phyloP scores from a whole-genome alignment of 306 rosid genomes.

The Rosa multiflora region DNA sequence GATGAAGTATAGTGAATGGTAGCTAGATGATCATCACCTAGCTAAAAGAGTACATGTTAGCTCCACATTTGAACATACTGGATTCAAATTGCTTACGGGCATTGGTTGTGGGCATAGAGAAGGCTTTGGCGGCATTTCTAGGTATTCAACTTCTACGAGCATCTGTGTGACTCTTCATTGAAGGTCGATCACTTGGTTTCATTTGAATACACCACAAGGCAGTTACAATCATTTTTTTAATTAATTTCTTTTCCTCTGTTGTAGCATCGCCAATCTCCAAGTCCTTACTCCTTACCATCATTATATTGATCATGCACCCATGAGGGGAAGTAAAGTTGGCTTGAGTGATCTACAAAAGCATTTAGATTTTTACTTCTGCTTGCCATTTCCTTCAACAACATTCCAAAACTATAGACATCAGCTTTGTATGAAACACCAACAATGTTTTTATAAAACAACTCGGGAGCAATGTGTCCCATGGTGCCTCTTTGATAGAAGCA shows the following conservation, averaged over 20 bases:
- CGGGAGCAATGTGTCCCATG: too few species aligned
- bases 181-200: conserved; percentile 16
- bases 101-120: background rate
- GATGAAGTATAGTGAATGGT: too few species aligned
- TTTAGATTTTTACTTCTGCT: background rate
- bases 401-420: too few species aligned
- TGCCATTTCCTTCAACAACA: background rate
- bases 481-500: too few species aligned
- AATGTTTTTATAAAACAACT: too few species aligned
- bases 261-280: background rate
- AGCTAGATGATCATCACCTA: background rate
- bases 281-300: too few species aligned
- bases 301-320: too few species aligned
- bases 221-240: background rate
- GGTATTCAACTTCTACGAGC: background rate
- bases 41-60: background rate
- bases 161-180: conserved; percentile 10
- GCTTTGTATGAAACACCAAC: too few species aligned
- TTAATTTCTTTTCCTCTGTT: background rate
- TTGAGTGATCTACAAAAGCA: background rate
- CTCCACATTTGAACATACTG: background rate
- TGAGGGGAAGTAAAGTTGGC: background rate
- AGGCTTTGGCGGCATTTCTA: background rate
- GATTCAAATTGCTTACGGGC: background rate
- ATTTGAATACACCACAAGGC: background rate